Conservation (phyloP, 192 early-diverging fungal species). For the Linnemannia schmuckeri region DNA sequence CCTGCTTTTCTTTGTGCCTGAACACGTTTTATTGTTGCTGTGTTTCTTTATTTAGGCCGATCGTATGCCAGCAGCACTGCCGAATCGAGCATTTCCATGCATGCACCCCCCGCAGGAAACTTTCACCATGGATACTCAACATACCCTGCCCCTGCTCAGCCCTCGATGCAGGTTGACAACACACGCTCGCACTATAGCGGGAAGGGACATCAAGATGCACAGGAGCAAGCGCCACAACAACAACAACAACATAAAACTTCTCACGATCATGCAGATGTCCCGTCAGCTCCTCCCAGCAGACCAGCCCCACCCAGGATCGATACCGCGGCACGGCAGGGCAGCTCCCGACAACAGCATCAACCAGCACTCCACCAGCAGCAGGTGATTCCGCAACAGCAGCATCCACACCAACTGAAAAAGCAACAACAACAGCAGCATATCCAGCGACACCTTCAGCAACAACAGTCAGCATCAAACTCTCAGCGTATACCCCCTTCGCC, state of each 20-base stretch:
- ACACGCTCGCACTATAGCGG: conserved; percentile 6
- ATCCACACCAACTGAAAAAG: conserved; percentile 14
- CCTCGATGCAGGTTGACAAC: not conserved
- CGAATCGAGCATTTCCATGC: not conserved
- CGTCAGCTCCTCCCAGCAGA: conserved; percentile 20
- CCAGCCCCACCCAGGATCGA: conserved; percentile 40
- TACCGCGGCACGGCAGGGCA: conserved; percentile 28
- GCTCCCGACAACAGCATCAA: conserved; percentile 12
- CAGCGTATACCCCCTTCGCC: conserved; percentile 14
- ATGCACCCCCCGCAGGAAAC: conserved; percentile 9
- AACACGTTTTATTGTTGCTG: not conserved
- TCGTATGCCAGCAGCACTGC: not conserved
- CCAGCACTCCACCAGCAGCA: not conserved
- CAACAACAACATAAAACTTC: not conserved
- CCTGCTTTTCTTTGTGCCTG: not conserved
- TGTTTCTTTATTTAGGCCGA: conserved; percentile 1
- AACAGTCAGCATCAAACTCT: conserved; percentile 4
- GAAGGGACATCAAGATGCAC: not conserved
- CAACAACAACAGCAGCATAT: conserved; percentile 9
- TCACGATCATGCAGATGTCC: conserved; percentile 3
- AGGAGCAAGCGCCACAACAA: not conserved
- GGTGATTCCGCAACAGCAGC: conserved; percentile 5
- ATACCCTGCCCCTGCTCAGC: not conserved
- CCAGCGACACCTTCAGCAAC: not conserved
- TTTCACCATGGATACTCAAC: not conserved